Percentiles rank a stretch among this genome's conserved stretches.
Evolutionary conservation across 345 rosid species (phyloP).

Genomic region (Salix arbutifolia): DNA sequence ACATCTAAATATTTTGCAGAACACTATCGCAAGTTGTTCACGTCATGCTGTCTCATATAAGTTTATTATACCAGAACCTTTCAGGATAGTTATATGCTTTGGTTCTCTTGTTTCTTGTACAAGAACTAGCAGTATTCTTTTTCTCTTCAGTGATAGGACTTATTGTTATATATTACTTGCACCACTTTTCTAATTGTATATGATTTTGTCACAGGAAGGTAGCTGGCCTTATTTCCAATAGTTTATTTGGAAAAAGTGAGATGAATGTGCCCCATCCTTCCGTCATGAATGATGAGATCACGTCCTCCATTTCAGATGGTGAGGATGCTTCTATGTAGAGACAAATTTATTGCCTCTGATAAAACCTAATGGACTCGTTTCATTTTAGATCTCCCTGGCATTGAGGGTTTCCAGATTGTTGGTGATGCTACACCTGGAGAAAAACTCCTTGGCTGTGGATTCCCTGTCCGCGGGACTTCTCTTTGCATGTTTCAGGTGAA

Average conservation of each 20-base stretch:
- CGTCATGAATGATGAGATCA: conserved; percentile 23
- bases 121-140: too few species aligned
- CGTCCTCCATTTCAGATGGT: conserved; percentile 47
- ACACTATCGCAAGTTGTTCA: too few species aligned
- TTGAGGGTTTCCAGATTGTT: conserved; percentile 81
- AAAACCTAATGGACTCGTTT: conserved; percentile 25
- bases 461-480: conserved; percentile 81
- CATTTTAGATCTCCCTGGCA: conserved; percentile 74
- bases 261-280: conserved; percentile 21
- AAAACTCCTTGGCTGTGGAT: conserved; percentile 91
- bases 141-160: neutral
- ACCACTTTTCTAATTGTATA: neutral
- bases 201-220: conserved; percentile 26
- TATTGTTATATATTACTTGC: neutral
- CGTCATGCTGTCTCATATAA: too few species aligned
- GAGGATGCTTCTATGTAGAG: conserved; percentile 13
- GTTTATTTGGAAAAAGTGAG: conserved; percentile 23
- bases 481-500: conserved; percentile 96
- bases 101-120: too few species aligned
- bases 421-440: conserved; percentile 91
- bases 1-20: too few species aligned
- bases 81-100: too few species aligned
- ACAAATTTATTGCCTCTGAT: conserved; percentile 4
- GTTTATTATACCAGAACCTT: too few species aligned
- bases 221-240: conserved; percentile 16